Percentiles rank a stretch among this genome's conserved stretches.
Conservation (phyloP, 768 basidiomycete species). For the Amanita molliuscula region DNA sequence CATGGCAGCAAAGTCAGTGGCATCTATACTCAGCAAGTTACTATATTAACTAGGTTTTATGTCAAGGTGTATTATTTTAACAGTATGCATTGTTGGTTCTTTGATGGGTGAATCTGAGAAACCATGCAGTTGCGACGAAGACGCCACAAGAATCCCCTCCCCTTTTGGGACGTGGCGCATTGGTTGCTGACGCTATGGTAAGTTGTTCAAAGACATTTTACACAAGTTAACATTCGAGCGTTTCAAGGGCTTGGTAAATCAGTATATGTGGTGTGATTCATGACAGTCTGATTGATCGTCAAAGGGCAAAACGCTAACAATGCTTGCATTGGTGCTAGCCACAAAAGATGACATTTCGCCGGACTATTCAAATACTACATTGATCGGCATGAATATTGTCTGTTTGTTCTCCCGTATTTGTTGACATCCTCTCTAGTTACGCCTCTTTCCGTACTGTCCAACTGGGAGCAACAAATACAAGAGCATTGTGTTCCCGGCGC, state of each 20-base stretch:
- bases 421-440: slow-evolving; percentile 36
- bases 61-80: slow-evolving; percentile 59
- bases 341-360: slow-evolving; percentile 55
- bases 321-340: slow-evolving; percentile 71
- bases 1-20: slow-evolving; percentile 39
- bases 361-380: slow-evolving; percentile 55
- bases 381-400: slow-evolving; percentile 50
- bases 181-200: slow-evolving; percentile 88
- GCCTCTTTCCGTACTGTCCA: slow-evolving; percentile 77
- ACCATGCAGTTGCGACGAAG: slow-evolving; percentile 60
- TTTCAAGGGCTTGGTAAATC: slow-evolving; percentile 32
- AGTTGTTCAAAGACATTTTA: not conserved
- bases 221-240: not conserved
- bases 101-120: not conserved
- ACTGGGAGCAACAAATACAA: slow-evolving; percentile 78
- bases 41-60: not conserved
- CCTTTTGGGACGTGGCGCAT: slow-evolving; percentile 68
- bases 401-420: not conserved
- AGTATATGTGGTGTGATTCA: not conserved
- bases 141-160: slow-evolving; percentile 62
- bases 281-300: not conserved
- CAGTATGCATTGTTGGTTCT: slow-evolving; percentile 25
- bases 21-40: not conserved
- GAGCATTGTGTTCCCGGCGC: slow-evolving; percentile 55
- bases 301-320: slow-evolving; percentile 86